Base-by-base conservation (phyloP, 2,329 filamentous ascomycete genomes). In the Cladosporium sp. region DNA sequence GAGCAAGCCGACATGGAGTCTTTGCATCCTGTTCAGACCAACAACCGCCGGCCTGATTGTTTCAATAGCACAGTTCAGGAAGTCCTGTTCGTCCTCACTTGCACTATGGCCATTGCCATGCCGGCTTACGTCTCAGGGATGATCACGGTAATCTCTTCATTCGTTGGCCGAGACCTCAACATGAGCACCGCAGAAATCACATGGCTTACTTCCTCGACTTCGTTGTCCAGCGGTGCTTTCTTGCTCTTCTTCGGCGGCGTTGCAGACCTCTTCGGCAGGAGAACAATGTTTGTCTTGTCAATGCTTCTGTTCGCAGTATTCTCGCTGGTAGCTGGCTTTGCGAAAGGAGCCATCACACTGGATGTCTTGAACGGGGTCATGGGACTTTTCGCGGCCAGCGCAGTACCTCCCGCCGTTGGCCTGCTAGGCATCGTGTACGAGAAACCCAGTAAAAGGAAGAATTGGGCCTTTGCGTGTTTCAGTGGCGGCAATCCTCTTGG, bases 111-210 rank as follows among this genome's bases (percentile, higher is more conserved):
- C 1, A 88, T 89, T 53, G 87, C 85, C 3, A 87, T 88, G 71
- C 83, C 82, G 11, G 83, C 84, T 5, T 87, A 91, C 69, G 78
- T 88, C 30, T 80, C 80, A 8, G 88, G 88, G 14, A 80, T 83
- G 5, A 82, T 86, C 5, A 83, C 87, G 2, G 88, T 89, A 66
- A 86, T 89, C 66, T 87, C 86, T 1, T 85, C 85, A 0, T 85
- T 85, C 59, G 87, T 89, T 57, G 86, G 84, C 1, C 73, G 76
- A 16, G 85, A 89, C 67, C 75, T 90, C 63, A 72, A 80, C 54
- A 90, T 91, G 88, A 85, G 83, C 2, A 86, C 85, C 56, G 85
- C 87, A 1, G 82, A 91, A 71, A 85, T 91, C 26, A 88, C 88
- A 0, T 91, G 88, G 88, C 87, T 90, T 67, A 83, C 82, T 56